These are phyloP conservation scores for Rasamsonia emersonii DNA, from an alignment of 2,329 filamentous ascomycete genomes.

Conservation along the genomic window DNA sequence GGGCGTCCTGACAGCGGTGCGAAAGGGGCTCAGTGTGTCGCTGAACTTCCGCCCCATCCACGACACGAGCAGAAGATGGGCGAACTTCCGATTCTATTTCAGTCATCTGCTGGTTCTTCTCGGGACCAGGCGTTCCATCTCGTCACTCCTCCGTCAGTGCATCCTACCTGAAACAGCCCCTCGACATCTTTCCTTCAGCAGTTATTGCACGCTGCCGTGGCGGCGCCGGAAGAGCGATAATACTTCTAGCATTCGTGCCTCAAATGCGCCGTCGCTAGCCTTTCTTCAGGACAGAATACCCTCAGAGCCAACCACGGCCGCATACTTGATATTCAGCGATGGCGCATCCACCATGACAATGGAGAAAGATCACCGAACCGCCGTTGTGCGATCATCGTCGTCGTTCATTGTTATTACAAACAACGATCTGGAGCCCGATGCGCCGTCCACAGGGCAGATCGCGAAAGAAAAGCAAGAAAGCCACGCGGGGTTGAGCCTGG, in stretches of 20 bases:
- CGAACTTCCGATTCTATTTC: constrained; percentile 35
- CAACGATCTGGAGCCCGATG: constrained; percentile 35
- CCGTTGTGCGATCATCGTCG: constrained; percentile 35
- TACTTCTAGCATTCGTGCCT: not conserved
- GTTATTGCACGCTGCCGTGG: no score
- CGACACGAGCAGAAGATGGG: constrained; percentile 26
- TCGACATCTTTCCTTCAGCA: not conserved
- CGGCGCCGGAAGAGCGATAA: constrained; percentile 1
- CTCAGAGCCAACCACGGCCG: constrained; percentile 40
- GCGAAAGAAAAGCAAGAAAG: constrained; percentile 12
- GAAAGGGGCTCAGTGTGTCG: constrained; percentile 38
- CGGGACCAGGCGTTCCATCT: constrained; percentile 46
- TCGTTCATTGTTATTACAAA: constrained; percentile 52
- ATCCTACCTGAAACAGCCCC: constrained; percentile 27
- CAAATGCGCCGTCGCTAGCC: constrained; percentile 8
- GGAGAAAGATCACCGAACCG: constrained; percentile 47
- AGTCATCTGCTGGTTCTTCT: constrained; percentile 48
- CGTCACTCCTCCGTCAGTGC: constrained; percentile 41
- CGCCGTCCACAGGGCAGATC: constrained; percentile 11
- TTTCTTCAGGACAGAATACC: constrained; percentile 28
- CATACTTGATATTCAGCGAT: constrained; percentile 50
- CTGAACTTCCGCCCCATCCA: constrained; percentile 46
- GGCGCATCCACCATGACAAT: constrained; percentile 40
- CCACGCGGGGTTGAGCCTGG: constrained; percentile 12
- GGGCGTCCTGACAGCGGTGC: constrained; percentile 42